Evolutionary conservation across 352 stramenopile species (phyloP), one percentile per base, ranked within the genome.

Genomic region (Phytophthora melonis): DNA sequence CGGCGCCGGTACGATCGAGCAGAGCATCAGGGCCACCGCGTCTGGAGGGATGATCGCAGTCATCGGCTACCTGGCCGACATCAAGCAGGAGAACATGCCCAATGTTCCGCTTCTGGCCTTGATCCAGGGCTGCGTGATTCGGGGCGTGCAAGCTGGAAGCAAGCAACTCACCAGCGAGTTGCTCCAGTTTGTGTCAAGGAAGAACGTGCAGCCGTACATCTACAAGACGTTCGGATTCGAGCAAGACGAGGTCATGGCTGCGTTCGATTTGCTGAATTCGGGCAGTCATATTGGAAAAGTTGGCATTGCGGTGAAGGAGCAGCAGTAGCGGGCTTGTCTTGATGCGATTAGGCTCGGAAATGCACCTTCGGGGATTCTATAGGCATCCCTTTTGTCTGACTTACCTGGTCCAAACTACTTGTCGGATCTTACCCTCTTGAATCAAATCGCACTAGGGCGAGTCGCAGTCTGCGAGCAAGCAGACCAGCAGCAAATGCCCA

Each of bases 71-170:
- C 60, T 83, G 23, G 64, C 73, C 1, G 43, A 52, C n/a, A 60
- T 74, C 61, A 60, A 68, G 54, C 73, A 79, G 21, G 65, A 79
- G 55, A 58, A 81, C n/a, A 79, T 81, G 72, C 75, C 72, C 16
- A 70, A 78, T 27, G 74, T 79, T 3, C 65, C 65, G 11, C 55
- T 77, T 25, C 34, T 75, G 27, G 54, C 69, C 9, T 39, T 78
- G 18, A 60, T 75, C 27, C 71, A 81, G 32, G 70, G 66, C 0
- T 75, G 58, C 21, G 70, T 58, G 21, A 52, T 81, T 3, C 77
- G 77, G 10, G 72, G 67, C 5, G 57, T 78, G 36, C 36, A 52
- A 52, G n/a, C 43, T 21, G 71, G 66, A 27, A 75, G 66, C 27
- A 70, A 74, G 0, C 66, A 77, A 49, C 67, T 78, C 9, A 68